These are phyloP conservation scores for Capsicum baccatum DNA, from an alignment of 257 asterid species.

Conservation along the genomic window DNA sequence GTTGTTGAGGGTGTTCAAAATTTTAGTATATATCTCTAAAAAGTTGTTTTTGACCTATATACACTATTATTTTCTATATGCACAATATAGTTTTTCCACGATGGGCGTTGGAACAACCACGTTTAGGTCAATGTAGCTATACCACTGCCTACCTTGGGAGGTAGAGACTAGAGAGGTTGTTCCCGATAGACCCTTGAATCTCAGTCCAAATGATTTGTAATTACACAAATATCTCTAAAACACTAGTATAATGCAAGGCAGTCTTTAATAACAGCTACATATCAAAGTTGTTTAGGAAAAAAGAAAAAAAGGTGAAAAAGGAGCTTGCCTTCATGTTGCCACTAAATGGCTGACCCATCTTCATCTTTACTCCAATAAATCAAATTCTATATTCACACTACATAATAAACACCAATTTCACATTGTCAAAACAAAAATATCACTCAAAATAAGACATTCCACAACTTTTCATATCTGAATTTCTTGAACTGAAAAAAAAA, in stretches of 20 bases:
- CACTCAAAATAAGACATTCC: background rate
- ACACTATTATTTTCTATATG: too few relatives aligned
- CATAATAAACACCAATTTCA: background rate
- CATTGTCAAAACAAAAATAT: background rate
- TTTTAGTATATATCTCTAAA: too few relatives aligned
- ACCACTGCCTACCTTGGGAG: background rate
- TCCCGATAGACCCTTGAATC: background rate
- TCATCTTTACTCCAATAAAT: constrained; percentile 34
- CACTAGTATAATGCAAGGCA: background rate
- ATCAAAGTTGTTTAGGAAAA: background rate
- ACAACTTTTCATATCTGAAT: background rate
- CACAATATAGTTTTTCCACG: too few relatives aligned
- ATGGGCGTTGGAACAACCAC: too few relatives aligned
- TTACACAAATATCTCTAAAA: background rate
- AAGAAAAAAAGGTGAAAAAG: background rate
- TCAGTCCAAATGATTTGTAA: background rate
- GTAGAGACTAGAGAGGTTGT: background rate
- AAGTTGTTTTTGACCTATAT: too few relatives aligned
- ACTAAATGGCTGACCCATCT: constrained; percentile 51
- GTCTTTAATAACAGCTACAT: background rate
- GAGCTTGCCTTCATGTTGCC: constrained; percentile 60
- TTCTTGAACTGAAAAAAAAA: background rate
- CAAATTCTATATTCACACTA: constrained; percentile 12
- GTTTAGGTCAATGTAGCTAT: too few relatives aligned
- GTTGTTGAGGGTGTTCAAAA: too few relatives aligned